Percentiles rank a stretch among this genome's conserved stretches.
Conservation (phyloP, 768 basidiomycete genomes). For the Xerocomus spinulosus region DNA sequence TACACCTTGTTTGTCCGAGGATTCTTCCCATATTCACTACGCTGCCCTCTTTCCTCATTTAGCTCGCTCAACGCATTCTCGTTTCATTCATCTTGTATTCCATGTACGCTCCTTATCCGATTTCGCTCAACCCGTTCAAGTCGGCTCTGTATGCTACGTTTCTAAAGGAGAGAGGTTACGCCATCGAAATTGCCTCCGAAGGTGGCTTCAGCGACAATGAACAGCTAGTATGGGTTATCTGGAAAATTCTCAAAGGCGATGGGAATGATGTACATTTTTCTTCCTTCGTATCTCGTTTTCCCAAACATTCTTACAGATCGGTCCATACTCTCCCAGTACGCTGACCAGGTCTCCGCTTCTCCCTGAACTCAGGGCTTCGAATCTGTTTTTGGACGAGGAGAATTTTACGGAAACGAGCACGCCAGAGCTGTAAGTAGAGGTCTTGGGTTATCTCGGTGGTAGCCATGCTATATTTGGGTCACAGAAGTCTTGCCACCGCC, state of each 20-base stretch:
- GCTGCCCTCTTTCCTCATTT: slow-evolving; percentile 8
- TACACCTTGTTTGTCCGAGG: slow-evolving; percentile 12
- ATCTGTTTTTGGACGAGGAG: slow-evolving; percentile 66
- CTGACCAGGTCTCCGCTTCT: slow-evolving; percentile 72
- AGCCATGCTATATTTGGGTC: slow-evolving; percentile 15
- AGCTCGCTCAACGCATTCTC: slow-evolving; percentile 72
- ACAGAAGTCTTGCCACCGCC: slow-evolving; percentile 14
- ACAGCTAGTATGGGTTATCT: slow-evolving; percentile 80
- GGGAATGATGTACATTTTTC: slow-evolving; percentile 60
- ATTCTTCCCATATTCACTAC: slow-evolving; percentile 14
- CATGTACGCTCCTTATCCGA: slow-evolving; percentile 75
- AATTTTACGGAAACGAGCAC: slow-evolving; percentile 42
- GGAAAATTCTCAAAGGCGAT: slow-evolving; percentile 82
- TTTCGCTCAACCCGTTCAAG: slow-evolving; percentile 78
- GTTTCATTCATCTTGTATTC: slow-evolving; percentile 78
- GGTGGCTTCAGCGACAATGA: slow-evolving; percentile 57
- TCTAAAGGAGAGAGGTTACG: slow-evolving; percentile 60
- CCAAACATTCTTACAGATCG: slow-evolving; percentile 50
- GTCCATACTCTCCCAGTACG: slow-evolving; percentile 73
- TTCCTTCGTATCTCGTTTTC: background rate
- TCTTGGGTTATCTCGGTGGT: background rate
- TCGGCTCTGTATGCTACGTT: slow-evolving; percentile 66
- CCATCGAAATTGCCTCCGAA: slow-evolving; percentile 44
- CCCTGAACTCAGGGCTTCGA: slow-evolving; percentile 66
- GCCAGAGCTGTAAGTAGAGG: slow-evolving; percentile 41